Conservation (phyloP, 2,329 filamentous ascomycete genomes). For the Neurospora crassa region DNA sequence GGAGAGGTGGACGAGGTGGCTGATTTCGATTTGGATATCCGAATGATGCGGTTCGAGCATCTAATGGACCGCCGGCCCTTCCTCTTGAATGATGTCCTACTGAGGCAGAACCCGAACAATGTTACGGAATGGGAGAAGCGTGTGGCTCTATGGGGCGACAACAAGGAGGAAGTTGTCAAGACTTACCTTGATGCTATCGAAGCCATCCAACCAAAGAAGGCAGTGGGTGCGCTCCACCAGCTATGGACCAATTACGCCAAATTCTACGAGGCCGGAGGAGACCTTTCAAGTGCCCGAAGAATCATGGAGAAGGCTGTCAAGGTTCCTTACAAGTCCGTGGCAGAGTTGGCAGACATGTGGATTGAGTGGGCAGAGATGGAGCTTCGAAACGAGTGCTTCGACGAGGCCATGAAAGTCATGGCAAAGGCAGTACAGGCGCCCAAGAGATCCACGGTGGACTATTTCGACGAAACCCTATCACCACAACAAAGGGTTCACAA, state of each 20-base stretch:
- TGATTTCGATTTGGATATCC: slow-evolving; percentile 89
- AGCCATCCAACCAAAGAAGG: slow-evolving; percentile 88
- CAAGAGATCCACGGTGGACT: slow-evolving; percentile 96
- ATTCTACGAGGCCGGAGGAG: slow-evolving; percentile 84
- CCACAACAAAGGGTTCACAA: slow-evolving; percentile 97
- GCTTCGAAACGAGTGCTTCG: slow-evolving; percentile 88
- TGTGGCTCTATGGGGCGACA: slow-evolving; percentile 90
- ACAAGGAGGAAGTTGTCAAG: slow-evolving; percentile 81
- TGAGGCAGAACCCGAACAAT: slow-evolving; percentile 93
- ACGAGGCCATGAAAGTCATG: slow-evolving; percentile 91
- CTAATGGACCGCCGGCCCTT: slow-evolving; percentile 96
- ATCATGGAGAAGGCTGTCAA: slow-evolving; percentile 98
- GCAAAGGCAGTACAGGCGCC: slow-evolving; percentile 95
- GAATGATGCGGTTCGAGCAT: slow-evolving; percentile 97
- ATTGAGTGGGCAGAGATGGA: slow-evolving; percentile 99
- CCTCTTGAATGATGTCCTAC: slow-evolving; percentile 86
- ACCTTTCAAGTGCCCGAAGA: slow-evolving; percentile 73
- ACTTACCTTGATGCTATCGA: slow-evolving; percentile 93
- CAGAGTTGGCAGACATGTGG: slow-evolving; percentile 96
- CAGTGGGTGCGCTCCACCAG: slow-evolving; percentile 84
- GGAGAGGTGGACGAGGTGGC: slow-evolving; percentile 70
- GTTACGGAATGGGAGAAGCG: slow-evolving; percentile 96
- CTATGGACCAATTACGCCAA: slow-evolving; percentile 96
- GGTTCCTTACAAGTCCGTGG: slow-evolving; percentile 95
- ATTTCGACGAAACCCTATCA: slow-evolving; percentile 89